A percentile compares a stretch with the other conserved stretches of the same genome.
Conservation (phyloP, 176 grass and related monocot species). For the Ensete ventricosum region DNA sequence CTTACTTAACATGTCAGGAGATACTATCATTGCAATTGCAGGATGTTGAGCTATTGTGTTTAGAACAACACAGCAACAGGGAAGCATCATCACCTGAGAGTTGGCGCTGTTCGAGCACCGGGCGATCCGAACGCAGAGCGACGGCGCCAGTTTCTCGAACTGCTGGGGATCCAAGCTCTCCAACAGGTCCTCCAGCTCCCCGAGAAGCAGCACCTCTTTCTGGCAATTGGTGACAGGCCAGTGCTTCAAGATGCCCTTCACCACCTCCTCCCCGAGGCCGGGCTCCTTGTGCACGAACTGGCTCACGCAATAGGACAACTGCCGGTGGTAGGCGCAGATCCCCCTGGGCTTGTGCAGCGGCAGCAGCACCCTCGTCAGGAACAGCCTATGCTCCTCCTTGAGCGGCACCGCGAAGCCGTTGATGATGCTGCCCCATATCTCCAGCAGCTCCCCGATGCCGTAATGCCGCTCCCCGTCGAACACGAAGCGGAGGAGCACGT, state of each 20-base stretch:
- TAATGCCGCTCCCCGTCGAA: conserved; percentile 34
- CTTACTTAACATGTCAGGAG: too few species aligned
- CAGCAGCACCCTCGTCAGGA: conserved; percentile 61
- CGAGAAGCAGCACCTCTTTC: conserved; percentile 83
- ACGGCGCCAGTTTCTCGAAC: conserved; percentile 44
- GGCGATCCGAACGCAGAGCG: conserved; percentile 53
- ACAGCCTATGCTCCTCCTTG: conserved; percentile 67
- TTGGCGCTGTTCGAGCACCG: conserved; percentile 53
- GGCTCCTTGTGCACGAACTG: conserved; percentile 70
- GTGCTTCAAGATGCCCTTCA: conserved; percentile 32
- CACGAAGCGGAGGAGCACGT: conserved; percentile 29
- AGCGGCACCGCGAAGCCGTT: conserved; percentile 73
- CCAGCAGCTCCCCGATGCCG: conserved; percentile 59
- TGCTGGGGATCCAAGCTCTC: conserved; percentile 22
- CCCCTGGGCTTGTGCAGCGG: conserved; percentile 59
- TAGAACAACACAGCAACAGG: too few species aligned
- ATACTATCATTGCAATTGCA: too few species aligned
- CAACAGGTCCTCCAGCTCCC: conserved; percentile 69
- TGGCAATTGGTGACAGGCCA: conserved; percentile 77
- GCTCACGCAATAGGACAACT: conserved; percentile 69
- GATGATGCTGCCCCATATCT: conserved; percentile 93
- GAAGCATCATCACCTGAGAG: conserved; percentile 45
- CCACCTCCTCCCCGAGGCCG: conserved; percentile 27
- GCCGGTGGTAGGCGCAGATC: conserved; percentile 47
- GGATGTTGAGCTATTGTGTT: too few species aligned